Evolutionary conservation across 2,329 filamentous ascomycete genomes (phyloP).

Genomic region (Macroventuria anomochaeta): DNA sequence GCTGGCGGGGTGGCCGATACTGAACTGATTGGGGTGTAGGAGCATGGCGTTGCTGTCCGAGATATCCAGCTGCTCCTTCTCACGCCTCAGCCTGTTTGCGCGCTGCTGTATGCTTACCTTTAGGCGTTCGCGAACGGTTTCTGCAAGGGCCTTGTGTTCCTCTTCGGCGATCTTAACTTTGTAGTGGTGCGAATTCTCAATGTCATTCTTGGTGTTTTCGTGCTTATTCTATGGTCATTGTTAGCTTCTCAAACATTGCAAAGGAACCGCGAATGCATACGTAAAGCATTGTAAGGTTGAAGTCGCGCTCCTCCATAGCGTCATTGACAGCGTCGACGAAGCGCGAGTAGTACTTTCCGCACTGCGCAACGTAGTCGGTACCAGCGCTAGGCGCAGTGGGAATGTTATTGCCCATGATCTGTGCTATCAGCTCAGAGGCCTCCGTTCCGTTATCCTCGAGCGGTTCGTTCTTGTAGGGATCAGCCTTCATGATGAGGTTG

Average conservation of each 20-base stretch:
- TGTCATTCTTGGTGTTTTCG: constrained; percentile 61
- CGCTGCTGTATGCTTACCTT: constrained; percentile 64
- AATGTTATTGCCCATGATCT: constrained; percentile 51
- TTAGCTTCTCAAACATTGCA: no score
- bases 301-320: constrained; percentile 84
- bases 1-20: constrained; percentile 68
- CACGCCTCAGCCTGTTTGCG: constrained; percentile 63
- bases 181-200: constrained; percentile 64
- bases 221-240: constrained; percentile 61
- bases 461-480: constrained; percentile 76
- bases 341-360: constrained; percentile 82
- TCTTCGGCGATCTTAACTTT: constrained; percentile 67
- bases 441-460: constrained; percentile 71
- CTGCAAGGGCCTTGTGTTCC: constrained; percentile 65
- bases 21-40: constrained; percentile 70
- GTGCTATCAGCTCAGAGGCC: constrained; percentile 65
- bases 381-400: constrained; percentile 61
- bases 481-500: constrained; percentile 81
- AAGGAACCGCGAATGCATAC: no score
- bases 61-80: constrained; percentile 71
- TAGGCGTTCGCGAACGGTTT: constrained; percentile 67
- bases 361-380: constrained; percentile 68
- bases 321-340: constrained; percentile 89
- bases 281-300: constrained; percentile 79
- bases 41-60: constrained; percentile 70